Evolutionary conservation across 2,329 filamentous ascomycete genomes (phyloP).

Genomic region (Colletotrichum cereale): DNA sequence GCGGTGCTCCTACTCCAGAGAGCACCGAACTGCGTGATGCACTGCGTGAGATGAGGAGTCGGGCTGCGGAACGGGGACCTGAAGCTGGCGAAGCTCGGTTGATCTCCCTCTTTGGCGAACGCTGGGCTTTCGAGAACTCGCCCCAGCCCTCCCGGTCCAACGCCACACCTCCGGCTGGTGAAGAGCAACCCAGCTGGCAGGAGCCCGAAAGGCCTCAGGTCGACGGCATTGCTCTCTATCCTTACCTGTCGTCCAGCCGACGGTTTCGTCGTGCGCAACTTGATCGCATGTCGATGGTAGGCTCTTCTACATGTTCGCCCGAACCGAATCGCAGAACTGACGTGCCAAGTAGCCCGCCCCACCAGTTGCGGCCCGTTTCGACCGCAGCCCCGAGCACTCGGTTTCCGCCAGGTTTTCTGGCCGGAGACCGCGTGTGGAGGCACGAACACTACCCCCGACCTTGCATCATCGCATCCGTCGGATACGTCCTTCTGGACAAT

Average conservation of each 20-base stretch:
- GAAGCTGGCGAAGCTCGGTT: conserved; percentile 15
- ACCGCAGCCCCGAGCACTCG: conserved; percentile 40
- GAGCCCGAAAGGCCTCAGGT: conserved; percentile 9
- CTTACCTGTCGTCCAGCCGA: not conserved
- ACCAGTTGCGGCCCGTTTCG: conserved; percentile 40
- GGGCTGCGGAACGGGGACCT: conserved; percentile 1
- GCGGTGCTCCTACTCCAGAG: conserved; percentile 15
- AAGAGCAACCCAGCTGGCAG: conserved; percentile 23
- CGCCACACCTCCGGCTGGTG: conserved; percentile 14
- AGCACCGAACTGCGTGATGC: conserved; percentile 23
- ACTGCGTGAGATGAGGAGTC: conserved; percentile 23
- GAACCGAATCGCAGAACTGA: not conserved
- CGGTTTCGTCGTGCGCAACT: conserved; percentile 27
- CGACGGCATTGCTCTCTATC: conserved; percentile 1
- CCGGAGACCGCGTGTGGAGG: not conserved
- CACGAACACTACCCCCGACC: not conserved
- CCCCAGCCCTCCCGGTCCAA: conserved; percentile 10
- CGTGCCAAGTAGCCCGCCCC: conserved; percentile 29
- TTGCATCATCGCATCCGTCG: conserved; percentile 8
- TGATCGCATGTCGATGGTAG: conserved; percentile 36
- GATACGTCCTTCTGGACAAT: conserved; percentile 13
- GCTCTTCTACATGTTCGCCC: not conserved
- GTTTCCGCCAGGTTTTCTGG: conserved; percentile 12
- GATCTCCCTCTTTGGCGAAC: conserved; percentile 36
- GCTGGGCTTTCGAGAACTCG: conserved; percentile 25